Base-by-base conservation (phyloP, 164 flowering plant genomes). In the Malania oleifera region DNA sequence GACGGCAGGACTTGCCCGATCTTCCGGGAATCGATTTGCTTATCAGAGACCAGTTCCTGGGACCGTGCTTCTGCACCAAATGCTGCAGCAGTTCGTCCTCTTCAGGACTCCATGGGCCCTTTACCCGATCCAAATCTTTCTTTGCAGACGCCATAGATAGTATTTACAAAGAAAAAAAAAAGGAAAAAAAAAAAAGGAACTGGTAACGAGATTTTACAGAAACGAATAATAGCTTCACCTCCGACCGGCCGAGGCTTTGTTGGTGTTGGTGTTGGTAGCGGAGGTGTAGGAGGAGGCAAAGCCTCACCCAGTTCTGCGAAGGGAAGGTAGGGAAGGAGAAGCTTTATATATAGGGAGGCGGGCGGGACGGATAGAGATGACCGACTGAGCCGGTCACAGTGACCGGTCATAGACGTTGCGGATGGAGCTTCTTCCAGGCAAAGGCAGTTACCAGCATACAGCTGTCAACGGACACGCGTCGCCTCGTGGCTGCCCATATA, bases 21-120 rank as follows among this genome's bases (percentile, higher is more conserved):
- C 98, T 73, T 3, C 96, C 98, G 6, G 91, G 87, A 31, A 91
- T 84, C 66, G 92, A 79, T 52, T 77, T 79, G 73, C 95, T 78
- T 20, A 91, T 91, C 63, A 85, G 52, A 40, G 95, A 80, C 98
- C 98, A 91, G 80, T 91, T 91, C 47, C 96, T 63, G 0, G 98
- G 73, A 0, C 98, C 98, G 60, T 89, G 84, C 52, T 65, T 80
- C 56, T 75, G 66, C 18, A 91, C 98, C 13, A 91, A 71, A 4
- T 63, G 67, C 62, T 64, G 77, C 49, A 91, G 67, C 57, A 72
- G 38, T 17, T 82, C 86, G 60, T 89, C 96, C 61, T 89, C 96
- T 55, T 89, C 95, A 0, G 96, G 91, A 37, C 95, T 88, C 98
- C 98, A 91, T 43, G 96, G 98, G 4, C 98, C 98, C 64, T 85